These are phyloP conservation scores for Pleurotus ostreatus DNA, from an alignment of 768 basidiomycete genomes.

Conservation along the genomic window DNA sequence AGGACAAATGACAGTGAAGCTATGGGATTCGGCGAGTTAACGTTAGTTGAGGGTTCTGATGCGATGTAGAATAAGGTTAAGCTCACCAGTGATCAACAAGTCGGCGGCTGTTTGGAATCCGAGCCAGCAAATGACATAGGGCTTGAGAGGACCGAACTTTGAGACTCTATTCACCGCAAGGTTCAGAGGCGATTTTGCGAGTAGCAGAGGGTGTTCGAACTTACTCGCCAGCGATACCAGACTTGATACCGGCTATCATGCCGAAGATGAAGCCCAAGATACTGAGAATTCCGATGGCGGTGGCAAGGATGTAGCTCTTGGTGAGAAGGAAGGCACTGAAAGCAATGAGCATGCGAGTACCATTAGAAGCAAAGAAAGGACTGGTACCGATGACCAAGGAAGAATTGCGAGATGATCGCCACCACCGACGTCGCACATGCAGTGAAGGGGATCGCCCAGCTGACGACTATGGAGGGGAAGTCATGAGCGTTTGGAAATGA, in stretches of 20 bases:
- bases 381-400: conserved; percentile 40
- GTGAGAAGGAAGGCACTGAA: conserved; percentile 33
- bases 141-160: conserved; percentile 35
- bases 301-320: conserved; percentile 28
- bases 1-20: conserved; percentile 28
- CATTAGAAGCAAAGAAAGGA: neutral
- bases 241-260: conserved; percentile 35
- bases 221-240: conserved; percentile 37
- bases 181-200: neutral
- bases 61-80: conserved; percentile 12
- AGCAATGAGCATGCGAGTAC: neutral
- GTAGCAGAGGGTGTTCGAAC: conserved; percentile 12
- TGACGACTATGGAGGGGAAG: conserved; percentile 23
- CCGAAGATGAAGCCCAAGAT: conserved; percentile 39
- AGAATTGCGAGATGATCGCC: conserved; percentile 47
- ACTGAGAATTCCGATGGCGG: conserved; percentile 32
- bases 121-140: conserved; percentile 44
- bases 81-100: conserved; percentile 40
- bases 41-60: neutral
- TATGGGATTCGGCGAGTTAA: conserved; percentile 8
- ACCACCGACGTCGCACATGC: conserved; percentile 41
- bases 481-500: neutral
- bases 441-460: conserved; percentile 51
- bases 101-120: conserved; percentile 41
- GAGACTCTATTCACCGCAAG: conserved; percentile 26